These are phyloP conservation scores for Aspergillus funiculosus DNA, from an alignment of 495 filamentous ascomycete species.

Conservation along the genomic window DNA sequence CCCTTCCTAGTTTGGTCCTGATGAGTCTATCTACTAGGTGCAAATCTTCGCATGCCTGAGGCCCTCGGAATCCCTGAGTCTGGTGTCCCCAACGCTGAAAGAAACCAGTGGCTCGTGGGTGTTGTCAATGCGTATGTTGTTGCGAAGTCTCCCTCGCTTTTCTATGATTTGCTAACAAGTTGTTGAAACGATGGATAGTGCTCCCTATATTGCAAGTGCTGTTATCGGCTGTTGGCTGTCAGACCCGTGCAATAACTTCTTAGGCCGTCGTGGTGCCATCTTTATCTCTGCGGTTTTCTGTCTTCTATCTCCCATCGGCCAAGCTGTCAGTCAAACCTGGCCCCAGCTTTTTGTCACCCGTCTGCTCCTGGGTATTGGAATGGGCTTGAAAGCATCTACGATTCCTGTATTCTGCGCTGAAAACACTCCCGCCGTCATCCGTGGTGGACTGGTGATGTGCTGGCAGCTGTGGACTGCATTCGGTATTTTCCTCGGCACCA, in stretches of 20 bases:
- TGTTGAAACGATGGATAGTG: slow-evolving; percentile 17
- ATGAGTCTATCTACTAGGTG: too few species aligned
- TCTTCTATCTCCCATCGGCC: slow-evolving; percentile 52
- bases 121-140: slow-evolving; percentile 54
- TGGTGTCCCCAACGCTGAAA: slow-evolving; percentile 21
- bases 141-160: not conserved
- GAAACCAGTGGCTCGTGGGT: slow-evolving; percentile 57
- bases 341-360: slow-evolving; percentile 52
- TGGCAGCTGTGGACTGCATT: slow-evolving; percentile 82
- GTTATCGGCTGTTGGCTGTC: slow-evolving; percentile 55
- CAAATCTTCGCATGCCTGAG: slow-evolving; percentile 56
- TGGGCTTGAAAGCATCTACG: slow-evolving; percentile 54
- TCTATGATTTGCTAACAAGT: slow-evolving; percentile 28
- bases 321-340: slow-evolving; percentile 53
- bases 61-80: slow-evolving; percentile 51
- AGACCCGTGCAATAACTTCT: slow-evolving; percentile 49
- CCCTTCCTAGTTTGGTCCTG: too few species aligned
- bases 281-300: slow-evolving; percentile 58
- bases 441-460: slow-evolving; percentile 76
- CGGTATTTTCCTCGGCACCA: slow-evolving; percentile 67
- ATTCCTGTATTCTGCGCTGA: slow-evolving; percentile 76
- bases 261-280: slow-evolving; percentile 56
- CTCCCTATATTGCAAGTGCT: slow-evolving; percentile 37
- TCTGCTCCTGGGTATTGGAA: slow-evolving; percentile 58
- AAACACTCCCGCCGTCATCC: slow-evolving; percentile 64